phyloP scores from a whole-genome alignment of 768 basidiomycete species.

The Kwoniella europaea region DNA sequence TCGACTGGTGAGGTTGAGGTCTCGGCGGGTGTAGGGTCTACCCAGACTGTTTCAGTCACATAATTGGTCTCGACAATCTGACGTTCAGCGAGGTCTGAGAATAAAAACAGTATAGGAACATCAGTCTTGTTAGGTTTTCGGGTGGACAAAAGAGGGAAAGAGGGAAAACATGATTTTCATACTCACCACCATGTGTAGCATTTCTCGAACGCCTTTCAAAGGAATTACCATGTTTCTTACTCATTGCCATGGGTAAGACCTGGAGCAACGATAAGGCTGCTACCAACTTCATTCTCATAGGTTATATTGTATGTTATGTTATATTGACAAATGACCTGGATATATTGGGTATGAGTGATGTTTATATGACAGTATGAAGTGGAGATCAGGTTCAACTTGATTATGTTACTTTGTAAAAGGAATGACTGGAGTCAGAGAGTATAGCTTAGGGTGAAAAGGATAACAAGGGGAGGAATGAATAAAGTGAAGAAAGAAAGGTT shows the following conservation, averaged over 20 bases:
- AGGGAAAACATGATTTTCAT: no score
- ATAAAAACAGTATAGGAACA: no score
- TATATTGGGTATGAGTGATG: neutral
- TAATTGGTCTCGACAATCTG: constrained; percentile 13
- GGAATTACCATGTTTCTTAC: constrained; percentile 8
- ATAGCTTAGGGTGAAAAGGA: constrained; percentile 2
- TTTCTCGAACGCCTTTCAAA: constrained; percentile 11
- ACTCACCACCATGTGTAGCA: constrained; percentile 6
- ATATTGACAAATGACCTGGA: neutral
- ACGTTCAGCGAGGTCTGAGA: constrained; percentile 6
- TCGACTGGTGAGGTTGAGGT: neutral
- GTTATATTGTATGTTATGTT: neutral
- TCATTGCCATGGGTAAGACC: constrained; percentile 7
- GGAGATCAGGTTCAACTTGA: constrained; percentile 15
- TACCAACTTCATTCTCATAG: neutral
- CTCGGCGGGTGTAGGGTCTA: neutral
- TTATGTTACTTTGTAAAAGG: neutral
- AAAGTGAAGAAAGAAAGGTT: neutral
- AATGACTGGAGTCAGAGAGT: constrained; percentile 10
- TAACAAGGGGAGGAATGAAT: neutral
- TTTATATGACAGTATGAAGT: neutral
- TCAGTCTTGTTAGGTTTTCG: neutral
- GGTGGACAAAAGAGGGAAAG: no score
- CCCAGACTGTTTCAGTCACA: constrained; percentile 5
- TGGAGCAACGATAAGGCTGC: constrained; percentile 14